Conservation (phyloP, 306 rosid species). For the Medicago ruthenica region DNA sequence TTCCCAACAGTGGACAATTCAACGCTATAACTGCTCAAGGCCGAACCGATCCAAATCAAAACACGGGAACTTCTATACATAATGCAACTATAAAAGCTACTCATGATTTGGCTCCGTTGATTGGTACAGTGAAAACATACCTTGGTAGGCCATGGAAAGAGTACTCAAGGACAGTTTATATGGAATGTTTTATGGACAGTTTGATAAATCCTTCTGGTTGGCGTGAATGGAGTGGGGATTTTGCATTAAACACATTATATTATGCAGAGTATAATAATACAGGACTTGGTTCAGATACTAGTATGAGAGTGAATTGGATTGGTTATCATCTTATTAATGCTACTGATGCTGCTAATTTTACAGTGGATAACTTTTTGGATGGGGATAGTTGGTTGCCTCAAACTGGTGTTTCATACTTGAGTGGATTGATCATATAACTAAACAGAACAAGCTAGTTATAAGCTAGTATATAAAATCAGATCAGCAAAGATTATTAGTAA, state of each 20-base stretch:
- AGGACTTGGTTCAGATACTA: slow-evolving; percentile 67
- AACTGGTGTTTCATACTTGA: slow-evolving; percentile 63
- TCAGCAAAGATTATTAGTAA: not conserved
- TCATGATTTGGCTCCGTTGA: slow-evolving; percentile 50
- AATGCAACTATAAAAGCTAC: slow-evolving; percentile 57
- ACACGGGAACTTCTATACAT: slow-evolving; percentile 72
- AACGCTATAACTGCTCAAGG: slow-evolving; percentile 83
- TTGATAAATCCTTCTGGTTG: slow-evolving; percentile 65
- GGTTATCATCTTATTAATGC: slow-evolving; percentile 66
- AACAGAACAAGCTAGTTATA: not conserved
- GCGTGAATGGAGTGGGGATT: slow-evolving; percentile 68
- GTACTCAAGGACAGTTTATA: slow-evolving; percentile 64
- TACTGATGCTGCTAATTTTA: slow-evolving; percentile 65
- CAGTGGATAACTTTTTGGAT: slow-evolving; percentile 58
- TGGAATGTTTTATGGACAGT: slow-evolving; percentile 60
- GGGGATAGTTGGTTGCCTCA: slow-evolving; percentile 67
- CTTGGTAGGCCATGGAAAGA: slow-evolving; percentile 87
- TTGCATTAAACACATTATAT: slow-evolving; percentile 62
- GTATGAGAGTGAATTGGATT: slow-evolving; percentile 59
- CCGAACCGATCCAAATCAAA: slow-evolving; percentile 74
- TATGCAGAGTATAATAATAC: slow-evolving; percentile 71
- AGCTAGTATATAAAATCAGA: not conserved
- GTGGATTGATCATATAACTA: slow-evolving; percentile 48
- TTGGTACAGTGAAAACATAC: slow-evolving; percentile 52
- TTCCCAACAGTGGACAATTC: slow-evolving; percentile 64